Conservation (phyloP, 2,329 filamentous ascomycete genomes). For the Ophiocordyceps australis region DNA sequence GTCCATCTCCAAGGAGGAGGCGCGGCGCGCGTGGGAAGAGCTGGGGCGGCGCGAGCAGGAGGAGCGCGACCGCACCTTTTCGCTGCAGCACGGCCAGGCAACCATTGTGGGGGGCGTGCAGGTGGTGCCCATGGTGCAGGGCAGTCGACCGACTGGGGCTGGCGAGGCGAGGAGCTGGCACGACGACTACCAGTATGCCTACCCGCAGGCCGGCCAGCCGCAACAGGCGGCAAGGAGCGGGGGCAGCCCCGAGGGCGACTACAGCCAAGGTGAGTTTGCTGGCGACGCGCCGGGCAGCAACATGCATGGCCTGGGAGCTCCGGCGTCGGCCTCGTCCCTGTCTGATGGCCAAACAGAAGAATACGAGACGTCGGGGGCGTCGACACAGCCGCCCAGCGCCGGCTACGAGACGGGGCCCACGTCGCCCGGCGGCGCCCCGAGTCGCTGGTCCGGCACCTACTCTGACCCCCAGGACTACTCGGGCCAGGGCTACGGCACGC, state of each 20-base stretch:
- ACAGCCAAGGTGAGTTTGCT: constrained; percentile 55
- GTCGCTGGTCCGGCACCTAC: constrained; percentile 25
- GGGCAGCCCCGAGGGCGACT: constrained; percentile 37
- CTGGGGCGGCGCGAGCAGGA: constrained; percentile 84
- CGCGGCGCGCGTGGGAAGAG: constrained; percentile 91
- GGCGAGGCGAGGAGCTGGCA: constrained; percentile 15
- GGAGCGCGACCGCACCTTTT: constrained; percentile 70
- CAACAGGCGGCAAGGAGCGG: constrained; percentile 6
- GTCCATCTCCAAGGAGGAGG: constrained; percentile 89
- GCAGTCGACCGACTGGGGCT: constrained; percentile 32
- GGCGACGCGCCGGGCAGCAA: constrained; percentile 42
- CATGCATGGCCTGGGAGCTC: constrained; percentile 30
- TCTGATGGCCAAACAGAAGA: constrained; percentile 37
- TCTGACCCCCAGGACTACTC: constrained; percentile 39
- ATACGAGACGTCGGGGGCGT: constrained; percentile 35
- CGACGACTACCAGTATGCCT: constrained; percentile 7
- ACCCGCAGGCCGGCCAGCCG: constrained; percentile 5
- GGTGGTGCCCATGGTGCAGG: constrained; percentile 80
- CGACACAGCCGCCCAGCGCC: constrained; percentile 19
- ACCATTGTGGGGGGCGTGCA: constrained; percentile 86
- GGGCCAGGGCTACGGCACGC: constrained; percentile 45
- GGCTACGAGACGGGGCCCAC: constrained; percentile 12
- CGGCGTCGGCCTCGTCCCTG: constrained; percentile 22
- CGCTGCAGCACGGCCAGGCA: constrained; percentile 73
- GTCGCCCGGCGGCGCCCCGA: constrained; percentile 7